Conservation (phyloP, 2,329 filamentous ascomycete species). For the Aureobasidium uvarum region DNA sequence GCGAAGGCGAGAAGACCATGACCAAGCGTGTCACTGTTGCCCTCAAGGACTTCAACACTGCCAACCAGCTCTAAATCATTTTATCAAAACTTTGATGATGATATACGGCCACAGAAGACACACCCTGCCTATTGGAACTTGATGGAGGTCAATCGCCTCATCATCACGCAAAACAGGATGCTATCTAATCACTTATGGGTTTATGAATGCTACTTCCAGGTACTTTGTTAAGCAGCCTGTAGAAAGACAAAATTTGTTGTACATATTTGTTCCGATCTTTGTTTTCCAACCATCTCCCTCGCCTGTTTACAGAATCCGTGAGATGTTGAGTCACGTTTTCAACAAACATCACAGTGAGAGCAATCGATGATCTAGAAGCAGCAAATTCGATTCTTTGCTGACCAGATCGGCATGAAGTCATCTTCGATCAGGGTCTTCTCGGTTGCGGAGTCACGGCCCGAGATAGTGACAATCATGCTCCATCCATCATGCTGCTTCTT, state of each 20-base stretch:
- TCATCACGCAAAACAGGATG: slow-evolving; percentile 5
- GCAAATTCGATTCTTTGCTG: neutral
- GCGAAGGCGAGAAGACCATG: slow-evolving; percentile 98
- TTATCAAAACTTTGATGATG: slow-evolving; percentile 10
- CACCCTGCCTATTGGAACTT: slow-evolving; percentile 9
- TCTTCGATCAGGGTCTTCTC: neutral
- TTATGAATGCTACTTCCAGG: slow-evolving; percentile 24
- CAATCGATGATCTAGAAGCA: slow-evolving; percentile 8
- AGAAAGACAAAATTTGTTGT: slow-evolving; percentile 24
- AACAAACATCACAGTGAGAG: neutral
- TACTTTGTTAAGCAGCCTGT: slow-evolving; percentile 8
- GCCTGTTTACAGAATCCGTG: no score
- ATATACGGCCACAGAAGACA: neutral
- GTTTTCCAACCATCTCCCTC: neutral
- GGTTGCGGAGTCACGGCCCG: slow-evolving; percentile 4
- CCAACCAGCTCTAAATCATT: slow-evolving; percentile 64
- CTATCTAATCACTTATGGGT: slow-evolving; percentile 10
- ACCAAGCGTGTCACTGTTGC: slow-evolving; percentile 72
- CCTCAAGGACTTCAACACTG: slow-evolving; percentile 88
- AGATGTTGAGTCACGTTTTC: no score
- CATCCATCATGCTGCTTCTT: neutral
- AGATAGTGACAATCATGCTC: neutral
- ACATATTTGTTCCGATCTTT: slow-evolving; percentile 12
- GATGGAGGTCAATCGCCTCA: slow-evolving; percentile 25
- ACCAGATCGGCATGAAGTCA: slow-evolving; percentile 14